phyloP scores from a whole-genome alignment of 148 eudicot species.

The Chenopodium album region DNA sequence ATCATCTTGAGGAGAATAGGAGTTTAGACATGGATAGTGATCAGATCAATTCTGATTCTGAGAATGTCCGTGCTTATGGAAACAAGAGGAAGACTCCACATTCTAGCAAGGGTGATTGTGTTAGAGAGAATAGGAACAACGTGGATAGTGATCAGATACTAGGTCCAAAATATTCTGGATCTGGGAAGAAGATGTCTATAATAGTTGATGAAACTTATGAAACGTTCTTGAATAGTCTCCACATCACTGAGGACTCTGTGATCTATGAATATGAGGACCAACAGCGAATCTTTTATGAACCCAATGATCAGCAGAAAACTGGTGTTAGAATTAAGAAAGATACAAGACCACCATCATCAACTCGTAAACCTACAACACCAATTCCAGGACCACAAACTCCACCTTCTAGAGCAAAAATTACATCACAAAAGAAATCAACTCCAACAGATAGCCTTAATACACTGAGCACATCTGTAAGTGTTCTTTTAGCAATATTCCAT shows the following conservation, averaged over 20 bases:
- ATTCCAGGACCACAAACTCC: constrained; percentile 12
- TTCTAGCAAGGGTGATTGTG: background rate
- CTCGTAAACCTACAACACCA: background rate
- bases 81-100: background rate
- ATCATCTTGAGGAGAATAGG: background rate
- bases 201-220: constrained; percentile 15
- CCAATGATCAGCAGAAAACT: constrained; percentile 11
- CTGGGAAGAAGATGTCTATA: background rate
- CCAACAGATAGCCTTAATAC: background rate
- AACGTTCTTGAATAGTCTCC: constrained; percentile 11
- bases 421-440: background rate
- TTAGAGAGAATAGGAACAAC: background rate
- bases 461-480: constrained; percentile 29
- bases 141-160: background rate
- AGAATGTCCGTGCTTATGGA: background rate
- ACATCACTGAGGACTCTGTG: constrained; percentile 2
- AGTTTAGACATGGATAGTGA: background rate
- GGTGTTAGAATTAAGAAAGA: constrained; percentile 16
- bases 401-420: background rate
- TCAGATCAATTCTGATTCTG: background rate
- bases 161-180: background rate
- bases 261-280: constrained; percentile 24
- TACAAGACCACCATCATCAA: background rate
- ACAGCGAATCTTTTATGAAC: constrained; percentile 25
- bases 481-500: background rate